A percentile compares a stretch with the other conserved stretches of the same genome.
These are phyloP conservation scores for Stephanodiscus minutulus DNA, from an alignment of 108 stramenopile genomes.

Conservation along the genomic window DNA sequence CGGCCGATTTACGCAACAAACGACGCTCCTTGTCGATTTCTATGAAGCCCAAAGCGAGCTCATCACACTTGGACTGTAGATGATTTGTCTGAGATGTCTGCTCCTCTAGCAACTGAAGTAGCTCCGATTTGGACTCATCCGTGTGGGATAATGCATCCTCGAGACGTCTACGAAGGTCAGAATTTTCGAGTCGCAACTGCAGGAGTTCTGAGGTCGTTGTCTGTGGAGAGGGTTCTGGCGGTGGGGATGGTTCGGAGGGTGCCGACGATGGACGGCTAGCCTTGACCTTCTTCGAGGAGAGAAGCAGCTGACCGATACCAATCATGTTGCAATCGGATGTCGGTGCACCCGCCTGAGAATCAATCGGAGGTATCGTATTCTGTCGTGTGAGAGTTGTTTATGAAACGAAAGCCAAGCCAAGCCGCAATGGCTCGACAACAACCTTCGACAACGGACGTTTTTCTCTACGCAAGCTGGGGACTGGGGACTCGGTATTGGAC, in stretches of 20 bases:
- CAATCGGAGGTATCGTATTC: too few species aligned
- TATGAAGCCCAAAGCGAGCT: constrained; percentile 22
- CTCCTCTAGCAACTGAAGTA: constrained; percentile 21
- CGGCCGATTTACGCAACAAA: constrained; percentile 13
- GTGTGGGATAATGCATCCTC: neutral
- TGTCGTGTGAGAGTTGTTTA: too few species aligned
- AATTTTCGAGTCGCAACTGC: constrained; percentile 35
- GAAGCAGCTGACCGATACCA: too few species aligned
- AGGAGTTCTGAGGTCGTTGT: constrained; percentile 7
- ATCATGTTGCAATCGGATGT: too few species aligned
- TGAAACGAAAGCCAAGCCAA: too few species aligned
- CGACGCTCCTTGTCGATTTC: constrained; percentile 35
- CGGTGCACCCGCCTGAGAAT: too few species aligned
- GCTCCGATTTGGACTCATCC: constrained; percentile 26
- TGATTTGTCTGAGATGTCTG: constrained; percentile 21
- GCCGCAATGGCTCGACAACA: too few species aligned
- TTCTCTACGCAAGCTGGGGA: too few species aligned
- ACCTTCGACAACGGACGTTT: too few species aligned
- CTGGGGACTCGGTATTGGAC: too few species aligned
- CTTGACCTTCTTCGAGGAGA: too few species aligned
- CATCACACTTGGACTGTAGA: constrained; percentile 20
- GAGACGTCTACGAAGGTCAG: constrained; percentile 24
- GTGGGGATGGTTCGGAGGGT: neutral
- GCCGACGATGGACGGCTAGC: too few species aligned
- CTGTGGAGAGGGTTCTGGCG: neutral